These are phyloP conservation scores for Arabidopsis arenosa DNA, from an alignment of 345 rosid genomes.

Conservation along the genomic window DNA sequence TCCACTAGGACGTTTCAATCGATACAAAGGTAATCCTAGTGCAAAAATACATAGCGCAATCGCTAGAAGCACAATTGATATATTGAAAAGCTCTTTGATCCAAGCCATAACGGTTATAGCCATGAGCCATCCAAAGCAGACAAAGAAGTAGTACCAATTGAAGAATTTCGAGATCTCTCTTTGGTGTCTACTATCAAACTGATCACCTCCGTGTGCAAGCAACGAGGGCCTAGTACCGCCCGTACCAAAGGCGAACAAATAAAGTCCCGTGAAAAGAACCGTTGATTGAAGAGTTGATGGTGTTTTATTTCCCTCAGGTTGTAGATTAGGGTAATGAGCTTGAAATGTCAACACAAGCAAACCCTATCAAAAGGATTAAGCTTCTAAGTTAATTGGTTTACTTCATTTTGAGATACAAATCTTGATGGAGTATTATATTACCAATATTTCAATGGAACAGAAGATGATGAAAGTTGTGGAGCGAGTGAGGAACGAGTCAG, in stretches of 20 bases:
- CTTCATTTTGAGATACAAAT: background rate
- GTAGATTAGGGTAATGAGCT: constrained; percentile 47
- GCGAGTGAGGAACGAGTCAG: constrained; percentile 58
- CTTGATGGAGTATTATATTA: constrained; percentile 21
- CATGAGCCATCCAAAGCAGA: constrained; percentile 56
- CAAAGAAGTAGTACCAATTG: constrained; percentile 63
- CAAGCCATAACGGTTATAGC: constrained; percentile 54
- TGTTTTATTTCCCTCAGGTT: constrained; percentile 38
- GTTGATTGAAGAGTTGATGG: constrained; percentile 49
- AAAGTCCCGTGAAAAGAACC: constrained; percentile 53
- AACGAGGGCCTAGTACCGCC: constrained; percentile 61
- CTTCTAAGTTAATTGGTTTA: background rate
- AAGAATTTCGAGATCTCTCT: constrained; percentile 55
- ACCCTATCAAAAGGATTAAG: constrained; percentile 48
- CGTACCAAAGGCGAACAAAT: constrained; percentile 52
- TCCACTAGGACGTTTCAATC: constrained; percentile 54
- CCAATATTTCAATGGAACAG: constrained; percentile 52
- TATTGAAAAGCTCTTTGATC: constrained; percentile 54
- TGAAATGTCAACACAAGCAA: constrained; percentile 55
- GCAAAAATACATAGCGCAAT: constrained; percentile 49
- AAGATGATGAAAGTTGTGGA: constrained; percentile 51
- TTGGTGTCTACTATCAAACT: constrained; percentile 50
- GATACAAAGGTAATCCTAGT: constrained; percentile 53
- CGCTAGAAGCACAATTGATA: constrained; percentile 39
- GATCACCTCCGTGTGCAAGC: constrained; percentile 70